Evolutionary conservation across 805 yeast species (phyloP), one percentile per base, ranked within the genome.

Genomic region (Saccharomycopsis capsularis): DNA sequence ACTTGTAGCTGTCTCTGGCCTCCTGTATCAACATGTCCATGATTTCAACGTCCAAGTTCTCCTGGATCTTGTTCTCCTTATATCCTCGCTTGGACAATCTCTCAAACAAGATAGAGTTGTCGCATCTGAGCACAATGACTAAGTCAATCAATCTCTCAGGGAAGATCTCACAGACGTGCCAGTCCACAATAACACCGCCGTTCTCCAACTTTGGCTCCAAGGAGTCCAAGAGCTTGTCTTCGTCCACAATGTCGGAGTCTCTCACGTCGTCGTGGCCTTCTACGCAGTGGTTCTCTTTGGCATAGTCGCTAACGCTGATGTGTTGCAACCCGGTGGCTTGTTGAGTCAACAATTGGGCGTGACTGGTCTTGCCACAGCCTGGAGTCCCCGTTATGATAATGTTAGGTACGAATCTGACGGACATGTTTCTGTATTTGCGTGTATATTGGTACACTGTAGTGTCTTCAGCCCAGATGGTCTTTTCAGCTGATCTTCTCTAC

Each of bases 121-220:
- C 84, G 40, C 95, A 81, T 55, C 90, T 73, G 48, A 93, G 71
- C 1, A 93, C 99, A 36, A 89, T 84, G 4, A 93, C 98, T 54
- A 93, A 71, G 64, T 93, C 99, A 45, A 93, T 85, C 63, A 88
- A 75, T 57, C 95, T 70, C 62, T 89, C 98, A 1, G 98, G 98
- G 61, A 93, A 91, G 19, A 87, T 78, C 60, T 93, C 99, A 66
- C 95, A 88, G 40, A 91, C 93, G 63, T 93, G 99, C 99, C 99
- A 93, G 65, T 93, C 99, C 11, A 93, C 73, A 6, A 93, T 70
- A n/a, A 75, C 72, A 1, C 95, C 95, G n/a, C 99, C 99, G 55
- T 78, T 70, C 46, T 82, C 83, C 43, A 90, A 69, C 36, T 82
- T 75, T 4, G 82, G 81, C 63, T 90, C 96, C 44, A 93, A 65